phyloP scores from a whole-genome alignment of 345 rosid species.

The Salix udensis region DNA sequence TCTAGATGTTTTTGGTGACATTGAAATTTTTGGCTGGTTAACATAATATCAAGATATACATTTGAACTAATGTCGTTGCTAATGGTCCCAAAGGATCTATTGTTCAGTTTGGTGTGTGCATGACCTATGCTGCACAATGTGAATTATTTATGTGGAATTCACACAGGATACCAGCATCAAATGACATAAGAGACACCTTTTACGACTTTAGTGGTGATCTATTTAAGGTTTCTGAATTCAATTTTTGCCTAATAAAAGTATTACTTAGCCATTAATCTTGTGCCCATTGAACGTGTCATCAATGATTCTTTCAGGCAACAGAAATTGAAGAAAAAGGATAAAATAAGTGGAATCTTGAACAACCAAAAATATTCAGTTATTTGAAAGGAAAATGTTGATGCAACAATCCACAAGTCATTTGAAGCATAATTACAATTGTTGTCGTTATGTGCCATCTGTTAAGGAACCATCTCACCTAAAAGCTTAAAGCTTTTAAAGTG shows the following conservation, averaged over 20 bases:
- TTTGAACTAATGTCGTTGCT: background rate
- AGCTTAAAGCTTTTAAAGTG: too few relatives aligned
- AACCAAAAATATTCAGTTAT: background rate
- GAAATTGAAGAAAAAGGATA: background rate
- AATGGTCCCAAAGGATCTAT: background rate
- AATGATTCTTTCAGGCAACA: background rate
- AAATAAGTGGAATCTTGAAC: background rate
- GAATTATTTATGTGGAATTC: background rate
- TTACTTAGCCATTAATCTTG: background rate
- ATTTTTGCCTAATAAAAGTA: background rate
- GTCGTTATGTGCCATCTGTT: background rate
- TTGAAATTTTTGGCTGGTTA: background rate
- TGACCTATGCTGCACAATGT: background rate
- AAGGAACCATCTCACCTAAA: too few relatives aligned
- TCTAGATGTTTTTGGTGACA: background rate
- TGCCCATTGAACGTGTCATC: background rate
- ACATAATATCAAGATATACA: background rate
- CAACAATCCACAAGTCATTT: background rate
- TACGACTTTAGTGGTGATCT: background rate
- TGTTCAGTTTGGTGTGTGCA: background rate
- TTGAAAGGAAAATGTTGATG: background rate
- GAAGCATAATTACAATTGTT: background rate
- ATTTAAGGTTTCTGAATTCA: background rate
- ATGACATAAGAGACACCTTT: background rate
- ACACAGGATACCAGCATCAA: background rate